Base-by-base conservation (phyloP, 768 basidiomycete genomes). In the Suillus alpinus region DNA sequence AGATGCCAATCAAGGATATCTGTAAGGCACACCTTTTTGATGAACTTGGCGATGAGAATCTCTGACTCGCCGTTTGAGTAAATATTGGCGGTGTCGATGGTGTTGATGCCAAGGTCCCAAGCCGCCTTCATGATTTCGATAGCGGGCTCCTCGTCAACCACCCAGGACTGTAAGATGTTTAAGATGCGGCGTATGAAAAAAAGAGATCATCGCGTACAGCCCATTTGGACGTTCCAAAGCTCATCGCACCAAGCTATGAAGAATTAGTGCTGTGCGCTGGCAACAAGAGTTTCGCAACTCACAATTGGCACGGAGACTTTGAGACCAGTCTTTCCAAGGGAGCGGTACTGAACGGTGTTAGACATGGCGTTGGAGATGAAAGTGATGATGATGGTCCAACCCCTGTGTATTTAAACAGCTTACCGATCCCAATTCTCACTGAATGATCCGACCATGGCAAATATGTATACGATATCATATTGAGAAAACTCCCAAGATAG, bases 41-140 rank as follows among this genome's bases (percentile, higher is more conserved):
- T 64, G 32, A 76, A 77, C 60, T 74, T 73, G 16, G 64, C 76
- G 12, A 78, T 58, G 50, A 80, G 55, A 12, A 68, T 62, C 59
- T 81, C 79, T 0, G 75, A 77, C 51, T 71, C 70, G 26, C 74
- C 75, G 43, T 71, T 70, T n/a, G 69, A 71, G 50, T 77, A 78
- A 7, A 71, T 12, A 56, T 77, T 77, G 16, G 75, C 73, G 1
- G 76, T 76, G 47, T 79, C 78, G 56, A 75, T 70, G 4, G 75
- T 77, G 59, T 69, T 76, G 61, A 80, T 71, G 4, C 80, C 80
- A 13, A 69, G 63, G 31, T 78, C 73, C 69, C 70, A 79, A 3
- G 79, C 79, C 9, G 69, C 67, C 60, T 77, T 76, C 55, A 80
- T 58, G 60, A 78, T 66, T 47, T 67, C 62, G 23, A 73, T 57